phyloP scores from a whole-genome alignment of 768 basidiomycete genomes.

The Podaxis sp. region DNA sequence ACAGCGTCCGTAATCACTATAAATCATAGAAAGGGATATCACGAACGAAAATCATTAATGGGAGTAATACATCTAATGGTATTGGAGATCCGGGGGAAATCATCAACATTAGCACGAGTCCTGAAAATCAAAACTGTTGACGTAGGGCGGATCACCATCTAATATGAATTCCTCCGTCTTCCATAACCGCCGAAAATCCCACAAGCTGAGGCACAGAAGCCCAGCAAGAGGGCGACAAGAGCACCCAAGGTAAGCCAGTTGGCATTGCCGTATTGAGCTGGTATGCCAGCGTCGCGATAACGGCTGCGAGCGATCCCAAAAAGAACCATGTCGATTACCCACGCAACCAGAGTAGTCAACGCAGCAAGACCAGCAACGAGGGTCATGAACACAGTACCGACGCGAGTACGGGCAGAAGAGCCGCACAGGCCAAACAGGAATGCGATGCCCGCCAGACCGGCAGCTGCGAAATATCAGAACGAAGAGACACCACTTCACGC shows the following conservation, averaged over 20 bases:
- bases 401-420: conserved; percentile 49
- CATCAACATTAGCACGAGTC: neutral
- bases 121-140: too few relatives aligned
- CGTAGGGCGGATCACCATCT: conserved; percentile 1
- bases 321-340: conserved; percentile 76
- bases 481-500: conserved; percentile 3
- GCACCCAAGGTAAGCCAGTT: conserved; percentile 82
- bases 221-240: conserved; percentile 58
- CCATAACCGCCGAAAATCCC: conserved; percentile 68
- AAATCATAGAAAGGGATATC: neutral
- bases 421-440: conserved; percentile 69
- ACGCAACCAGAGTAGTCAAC: conserved; percentile 64
- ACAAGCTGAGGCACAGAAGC: conserved; percentile 60
- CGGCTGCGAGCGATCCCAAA: conserved; percentile 66
- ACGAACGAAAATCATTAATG: neutral
- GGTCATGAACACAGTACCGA: conserved; percentile 76
- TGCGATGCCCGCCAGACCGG: conserved; percentile 61
- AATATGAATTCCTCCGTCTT: conserved; percentile 26
- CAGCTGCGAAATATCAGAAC: conserved; percentile 32
- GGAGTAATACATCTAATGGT: neutral
- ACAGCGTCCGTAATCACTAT: neutral
- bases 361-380: conserved; percentile 61
- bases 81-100: neutral
- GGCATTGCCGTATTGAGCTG: conserved; percentile 70
- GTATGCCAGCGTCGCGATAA: conserved; percentile 42